Conservation (phyloP, 2,329 filamentous ascomycete genomes). For the Penicillium sp. region DNA sequence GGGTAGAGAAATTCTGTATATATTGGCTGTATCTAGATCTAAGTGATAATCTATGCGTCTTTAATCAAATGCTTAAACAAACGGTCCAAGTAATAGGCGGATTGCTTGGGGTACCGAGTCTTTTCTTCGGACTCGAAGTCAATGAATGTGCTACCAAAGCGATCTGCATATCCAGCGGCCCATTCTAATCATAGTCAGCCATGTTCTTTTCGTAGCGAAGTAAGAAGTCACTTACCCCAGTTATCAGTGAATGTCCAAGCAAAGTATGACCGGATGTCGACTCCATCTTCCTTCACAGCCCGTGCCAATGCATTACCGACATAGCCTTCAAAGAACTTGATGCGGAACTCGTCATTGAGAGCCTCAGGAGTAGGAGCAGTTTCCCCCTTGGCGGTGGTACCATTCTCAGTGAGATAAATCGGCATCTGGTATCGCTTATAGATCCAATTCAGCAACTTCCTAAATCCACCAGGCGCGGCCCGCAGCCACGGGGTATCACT, state of each 20-base stretch:
- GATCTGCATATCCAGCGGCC: conserved; percentile 78
- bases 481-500: conserved; percentile 77
- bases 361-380: conserved; percentile 67
- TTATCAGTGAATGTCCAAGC: conserved; percentile 76
- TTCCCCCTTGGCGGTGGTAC: conserved; percentile 75
- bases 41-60: background rate
- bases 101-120: conserved; percentile 71
- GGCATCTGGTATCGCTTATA: conserved; percentile 69
- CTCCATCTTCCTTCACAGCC: conserved; percentile 60
- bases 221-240: conserved; percentile 45
- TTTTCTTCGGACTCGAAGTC: conserved; percentile 73
- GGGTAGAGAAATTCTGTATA: background rate
- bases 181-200: conserved; percentile 53
- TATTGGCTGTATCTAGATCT: background rate
- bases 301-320: conserved; percentile 66
- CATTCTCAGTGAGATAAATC: conserved; percentile 82
- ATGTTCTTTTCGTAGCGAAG: background rate
- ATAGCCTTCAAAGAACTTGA: conserved; percentile 71
- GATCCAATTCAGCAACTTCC: conserved; percentile 69
- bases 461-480: conserved; percentile 69
- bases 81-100: conserved; percentile 65
- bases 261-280: conserved; percentile 72
- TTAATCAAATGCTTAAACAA: conserved; percentile 65
- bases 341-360: conserved; percentile 73
- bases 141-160: conserved; percentile 75